Conservation (phyloP, 352 stramenopile genomes). For the Pythium folliculosum region DNA sequence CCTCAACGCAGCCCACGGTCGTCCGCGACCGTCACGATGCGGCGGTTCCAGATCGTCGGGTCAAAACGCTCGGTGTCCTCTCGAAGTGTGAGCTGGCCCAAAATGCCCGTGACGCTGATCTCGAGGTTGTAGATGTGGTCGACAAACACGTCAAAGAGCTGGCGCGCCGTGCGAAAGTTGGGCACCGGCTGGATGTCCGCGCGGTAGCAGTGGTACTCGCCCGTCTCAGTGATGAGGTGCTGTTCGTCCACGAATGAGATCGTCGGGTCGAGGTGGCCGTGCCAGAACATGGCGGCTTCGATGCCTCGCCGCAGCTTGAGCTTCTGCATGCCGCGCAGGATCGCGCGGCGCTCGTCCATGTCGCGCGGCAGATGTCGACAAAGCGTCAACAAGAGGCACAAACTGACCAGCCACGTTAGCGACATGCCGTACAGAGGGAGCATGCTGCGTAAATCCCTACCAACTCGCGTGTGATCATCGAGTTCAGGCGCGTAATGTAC, state of each 20-base stretch:
- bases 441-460: neutral
- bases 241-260: conserved; percentile 14
- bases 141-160: conserved; percentile 46
- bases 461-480: conserved; percentile 6
- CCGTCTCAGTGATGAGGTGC: neutral
- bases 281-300: neutral
- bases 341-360: neutral
- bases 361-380: conserved; percentile 10
- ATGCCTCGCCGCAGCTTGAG: conserved; percentile 40
- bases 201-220: conserved; percentile 12
- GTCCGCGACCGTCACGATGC: conserved; percentile 35
- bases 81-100: conserved; percentile 47
- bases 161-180: conserved; percentile 34
- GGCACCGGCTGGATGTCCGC: conserved; percentile 34
- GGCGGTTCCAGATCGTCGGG: conserved; percentile 42
- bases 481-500: conserved; percentile 5
- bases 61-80: conserved; percentile 48
- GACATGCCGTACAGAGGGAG: no score
- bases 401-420: neutral
- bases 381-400: neutral
- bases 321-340: conserved; percentile 29
- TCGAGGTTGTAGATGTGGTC: conserved; percentile 52
- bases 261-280: conserved; percentile 11
- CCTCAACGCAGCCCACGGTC: conserved; percentile 14
- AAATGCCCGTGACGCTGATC: conserved; percentile 50